These are phyloP conservation scores for Chaetomium fimeti DNA, from an alignment of 495 filamentous ascomycete genomes.

Conservation along the genomic window DNA sequence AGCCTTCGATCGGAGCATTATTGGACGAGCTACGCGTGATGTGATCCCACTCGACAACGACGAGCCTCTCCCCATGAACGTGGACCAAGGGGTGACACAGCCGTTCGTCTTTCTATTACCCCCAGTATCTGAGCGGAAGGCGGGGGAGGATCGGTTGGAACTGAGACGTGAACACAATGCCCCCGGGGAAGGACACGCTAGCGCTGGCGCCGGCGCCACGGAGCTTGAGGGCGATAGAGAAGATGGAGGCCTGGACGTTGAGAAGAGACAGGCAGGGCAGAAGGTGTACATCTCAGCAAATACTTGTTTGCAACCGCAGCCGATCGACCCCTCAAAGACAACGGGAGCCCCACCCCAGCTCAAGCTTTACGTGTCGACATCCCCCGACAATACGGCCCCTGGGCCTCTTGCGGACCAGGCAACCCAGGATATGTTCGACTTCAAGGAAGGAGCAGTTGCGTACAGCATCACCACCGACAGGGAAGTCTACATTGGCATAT, in stretches of 20 bases:
- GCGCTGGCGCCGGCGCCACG: slow-evolving; percentile 18
- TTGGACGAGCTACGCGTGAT: slow-evolving; percentile 57
- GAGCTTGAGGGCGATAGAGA: slow-evolving; percentile 17
- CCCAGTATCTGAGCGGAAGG: slow-evolving; percentile 20
- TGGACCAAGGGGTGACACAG: slow-evolving; percentile 55
- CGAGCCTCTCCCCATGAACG: slow-evolving; percentile 51
- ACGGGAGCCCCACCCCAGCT: slow-evolving; percentile 62
- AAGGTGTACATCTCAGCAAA: slow-evolving; percentile 77
- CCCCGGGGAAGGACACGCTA: not conserved
- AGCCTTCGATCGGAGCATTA: slow-evolving; percentile 58
- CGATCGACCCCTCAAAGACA: slow-evolving; percentile 41
- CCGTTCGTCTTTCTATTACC: slow-evolving; percentile 38
- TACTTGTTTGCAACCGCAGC: slow-evolving; percentile 70
- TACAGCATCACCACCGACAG: slow-evolving; percentile 52
- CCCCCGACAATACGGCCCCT: slow-evolving; percentile 61
- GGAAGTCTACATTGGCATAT: slow-evolving; percentile 72
- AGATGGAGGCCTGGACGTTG: slow-evolving; percentile 13
- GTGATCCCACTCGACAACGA: slow-evolving; percentile 62
- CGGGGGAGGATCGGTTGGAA: slow-evolving; percentile 19
- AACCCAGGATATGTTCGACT: slow-evolving; percentile 44
- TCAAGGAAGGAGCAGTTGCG: slow-evolving; percentile 61
- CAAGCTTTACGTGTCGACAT: slow-evolving; percentile 71
- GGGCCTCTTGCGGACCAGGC: slow-evolving; percentile 55
- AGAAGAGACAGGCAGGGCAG: slow-evolving; percentile 37
- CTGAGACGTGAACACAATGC: slow-evolving; percentile 23